Percentiles rank a stretch among this genome's conserved stretches.
Conservation (phyloP, 805 yeast species). For the Zygoascus biomembranicola region DNA sequence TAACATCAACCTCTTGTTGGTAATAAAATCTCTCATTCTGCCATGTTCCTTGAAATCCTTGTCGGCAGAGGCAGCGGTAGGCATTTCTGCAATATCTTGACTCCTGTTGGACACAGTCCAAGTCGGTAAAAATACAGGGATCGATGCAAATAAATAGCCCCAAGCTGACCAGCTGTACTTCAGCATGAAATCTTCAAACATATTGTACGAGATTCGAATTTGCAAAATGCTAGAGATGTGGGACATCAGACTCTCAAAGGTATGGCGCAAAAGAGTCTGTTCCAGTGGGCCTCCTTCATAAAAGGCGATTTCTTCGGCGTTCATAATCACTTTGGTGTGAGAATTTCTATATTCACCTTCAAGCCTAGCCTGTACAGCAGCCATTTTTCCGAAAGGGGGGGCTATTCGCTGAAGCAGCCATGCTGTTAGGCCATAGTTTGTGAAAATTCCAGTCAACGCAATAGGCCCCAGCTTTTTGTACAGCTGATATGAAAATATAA, state of each 20-base stretch:
- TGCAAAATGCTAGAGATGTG: slow-evolving; percentile 50
- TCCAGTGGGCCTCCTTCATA: slow-evolving; percentile 84
- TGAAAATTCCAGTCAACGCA: slow-evolving; percentile 76
- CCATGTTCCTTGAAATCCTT: slow-evolving; percentile 26
- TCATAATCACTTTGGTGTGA: slow-evolving; percentile 75
- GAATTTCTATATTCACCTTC: slow-evolving; percentile 88
- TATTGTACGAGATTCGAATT: slow-evolving; percentile 56
- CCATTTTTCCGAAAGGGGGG: slow-evolving; percentile 76
- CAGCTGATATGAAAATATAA: slow-evolving; percentile 75
- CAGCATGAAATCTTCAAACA: slow-evolving; percentile 76
- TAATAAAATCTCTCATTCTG: slow-evolving; percentile 78
- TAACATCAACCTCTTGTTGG: slow-evolving; percentile 82
- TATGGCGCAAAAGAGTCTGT: slow-evolving; percentile 50
- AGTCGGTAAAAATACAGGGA: slow-evolving; percentile 70
- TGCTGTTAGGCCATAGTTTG: slow-evolving; percentile 77
- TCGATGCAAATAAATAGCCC: slow-evolving; percentile 84
- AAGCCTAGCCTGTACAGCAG: slow-evolving; percentile 62
- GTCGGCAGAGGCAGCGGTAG: slow-evolving; percentile 11
- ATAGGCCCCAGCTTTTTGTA: slow-evolving; percentile 78
- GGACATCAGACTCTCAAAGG: slow-evolving; percentile 48
- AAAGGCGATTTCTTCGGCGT: slow-evolving; percentile 90
- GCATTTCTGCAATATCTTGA: not conserved
- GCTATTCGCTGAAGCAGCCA: slow-evolving; percentile 60
- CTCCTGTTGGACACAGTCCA: slow-evolving; percentile 19
- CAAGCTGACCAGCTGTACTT: slow-evolving; percentile 93